Percentiles rank a stretch among this genome's conserved stretches.
Evolutionary conservation across 371 early-diverging fungal species (phyloP).

Genomic region (Chytridium lagenaria): DNA sequence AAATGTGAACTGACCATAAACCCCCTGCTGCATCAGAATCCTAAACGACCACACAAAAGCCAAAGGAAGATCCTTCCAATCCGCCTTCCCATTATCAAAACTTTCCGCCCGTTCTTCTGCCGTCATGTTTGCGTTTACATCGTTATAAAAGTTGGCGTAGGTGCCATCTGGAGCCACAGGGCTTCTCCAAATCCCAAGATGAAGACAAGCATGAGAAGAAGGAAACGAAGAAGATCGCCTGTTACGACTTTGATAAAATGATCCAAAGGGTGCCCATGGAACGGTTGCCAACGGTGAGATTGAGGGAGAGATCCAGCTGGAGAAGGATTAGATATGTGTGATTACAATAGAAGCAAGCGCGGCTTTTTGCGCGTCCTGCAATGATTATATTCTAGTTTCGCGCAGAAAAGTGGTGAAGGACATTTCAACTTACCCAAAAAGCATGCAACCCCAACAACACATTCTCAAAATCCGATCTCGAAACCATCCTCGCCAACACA

Average conservation of each 20-base stretch:
- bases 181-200: conserved; percentile 36
- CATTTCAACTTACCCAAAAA: neutral
- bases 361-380: no score
- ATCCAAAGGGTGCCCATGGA: conserved; percentile 18
- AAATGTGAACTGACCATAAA: conserved; percentile 18
- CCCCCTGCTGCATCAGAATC: neutral
- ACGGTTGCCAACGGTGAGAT: conserved; percentile 27
- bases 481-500: conserved; percentile 2
- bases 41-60: conserved; percentile 31
- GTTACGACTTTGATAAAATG: conserved; percentile 22
- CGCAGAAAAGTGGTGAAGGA: no score
- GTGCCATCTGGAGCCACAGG: conserved; percentile 37
- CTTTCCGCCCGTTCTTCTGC: neutral
- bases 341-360: no score
- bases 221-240: conserved; percentile 31
- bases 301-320: conserved; percentile 34
- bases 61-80: conserved; percentile 25
- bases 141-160: conserved; percentile 7
- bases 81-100: neutral
- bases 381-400: no score
- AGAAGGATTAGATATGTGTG: no score
- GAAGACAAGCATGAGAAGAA: conserved; percentile 21
- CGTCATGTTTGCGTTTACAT: neutral
- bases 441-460: neutral
- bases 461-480: conserved; percentile 8